Conservation (phyloP, 2,329 filamentous ascomycete genomes). For the Microdochium trichocladiopsis region DNA sequence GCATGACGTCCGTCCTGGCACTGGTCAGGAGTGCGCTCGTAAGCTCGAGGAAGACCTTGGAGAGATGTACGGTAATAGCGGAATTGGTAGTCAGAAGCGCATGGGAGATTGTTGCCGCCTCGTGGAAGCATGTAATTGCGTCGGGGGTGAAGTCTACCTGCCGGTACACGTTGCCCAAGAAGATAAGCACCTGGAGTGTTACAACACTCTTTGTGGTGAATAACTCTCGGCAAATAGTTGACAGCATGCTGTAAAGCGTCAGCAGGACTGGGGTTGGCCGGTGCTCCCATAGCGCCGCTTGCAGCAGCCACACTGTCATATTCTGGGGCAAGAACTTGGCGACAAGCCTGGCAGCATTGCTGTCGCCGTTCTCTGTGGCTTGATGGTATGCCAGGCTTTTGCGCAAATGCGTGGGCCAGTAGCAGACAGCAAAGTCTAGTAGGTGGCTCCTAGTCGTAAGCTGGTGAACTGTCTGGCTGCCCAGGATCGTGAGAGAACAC, state of each 20-base stretch:
- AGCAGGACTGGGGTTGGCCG: constrained; percentile 20
- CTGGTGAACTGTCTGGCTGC: constrained; percentile 14
- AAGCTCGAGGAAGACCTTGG: constrained; percentile 7
- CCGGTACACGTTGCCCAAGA: constrained; percentile 5
- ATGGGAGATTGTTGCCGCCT: constrained; percentile 6
- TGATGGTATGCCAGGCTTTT: constrained; percentile 1
- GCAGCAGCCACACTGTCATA: constrained; percentile 5
- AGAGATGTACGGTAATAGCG: constrained; percentile 7
- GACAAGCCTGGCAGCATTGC: constrained; percentile 5
- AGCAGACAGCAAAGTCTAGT: constrained; percentile 12
- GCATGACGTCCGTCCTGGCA: constrained; percentile 15
- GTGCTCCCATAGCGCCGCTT: constrained; percentile 11
- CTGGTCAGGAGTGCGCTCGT: constrained; percentile 3
- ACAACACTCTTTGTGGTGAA: constrained; percentile 12
- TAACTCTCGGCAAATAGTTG: constrained; percentile 20
- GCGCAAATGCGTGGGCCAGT: constrained; percentile 11
- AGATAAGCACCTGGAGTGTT: constrained; percentile 10
- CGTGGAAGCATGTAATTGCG: constrained; percentile 5
- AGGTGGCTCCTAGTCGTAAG: constrained; percentile 12
- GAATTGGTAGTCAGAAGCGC: constrained; percentile 2
- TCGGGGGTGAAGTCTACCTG: constrained; percentile 7
- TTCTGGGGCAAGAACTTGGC: constrained; percentile 6
- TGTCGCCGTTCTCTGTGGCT: constrained; percentile 2
- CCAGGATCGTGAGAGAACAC: constrained; percentile 18
- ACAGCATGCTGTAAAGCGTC: constrained; percentile 16